Conservation (phyloP, 345 rosid species). For the Diplotaxis tenuifolia region DNA sequence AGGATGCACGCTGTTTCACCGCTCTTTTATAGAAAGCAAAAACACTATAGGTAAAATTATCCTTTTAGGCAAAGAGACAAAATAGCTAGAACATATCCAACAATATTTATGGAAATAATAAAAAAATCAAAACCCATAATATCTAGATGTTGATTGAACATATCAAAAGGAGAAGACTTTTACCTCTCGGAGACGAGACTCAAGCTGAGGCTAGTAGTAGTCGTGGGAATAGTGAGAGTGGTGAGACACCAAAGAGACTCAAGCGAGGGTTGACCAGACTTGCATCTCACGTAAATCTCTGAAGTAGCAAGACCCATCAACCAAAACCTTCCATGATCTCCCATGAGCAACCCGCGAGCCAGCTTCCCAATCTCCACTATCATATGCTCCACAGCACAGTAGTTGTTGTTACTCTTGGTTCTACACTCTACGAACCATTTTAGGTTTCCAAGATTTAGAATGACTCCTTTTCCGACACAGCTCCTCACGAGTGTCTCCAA, state of each 20-base stretch:
- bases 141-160: not conserved
- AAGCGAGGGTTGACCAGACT: conserved; percentile 64
- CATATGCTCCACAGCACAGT: conserved; percentile 62
- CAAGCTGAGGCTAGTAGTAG: conserved; percentile 55
- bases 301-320: conserved; percentile 84
- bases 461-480: conserved; percentile 48
- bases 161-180: conserved; percentile 20
- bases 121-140: not conserved
- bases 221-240: conserved; percentile 70
- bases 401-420: conserved; percentile 33
- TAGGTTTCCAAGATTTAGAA: conserved; percentile 78
- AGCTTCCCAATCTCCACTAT: conserved; percentile 72
- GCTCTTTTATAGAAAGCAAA: conserved; percentile 36
- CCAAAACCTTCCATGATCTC: conserved; percentile 63
- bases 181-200: conserved; percentile 83
- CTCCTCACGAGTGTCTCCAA: conserved; percentile 46
- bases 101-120: not conserved
- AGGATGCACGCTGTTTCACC: conserved; percentile 37
- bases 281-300: conserved; percentile 71
- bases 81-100: conserved; percentile 33
- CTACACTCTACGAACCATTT: conserved; percentile 60
- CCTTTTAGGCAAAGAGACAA: conserved; percentile 35
- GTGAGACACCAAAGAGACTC: conserved; percentile 68
- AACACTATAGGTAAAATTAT: conserved; percentile 37
- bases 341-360: conserved; percentile 41